Conservation (phyloP, 1,284 basidiomycete genomes). For the Puccinia coronata region DNA sequence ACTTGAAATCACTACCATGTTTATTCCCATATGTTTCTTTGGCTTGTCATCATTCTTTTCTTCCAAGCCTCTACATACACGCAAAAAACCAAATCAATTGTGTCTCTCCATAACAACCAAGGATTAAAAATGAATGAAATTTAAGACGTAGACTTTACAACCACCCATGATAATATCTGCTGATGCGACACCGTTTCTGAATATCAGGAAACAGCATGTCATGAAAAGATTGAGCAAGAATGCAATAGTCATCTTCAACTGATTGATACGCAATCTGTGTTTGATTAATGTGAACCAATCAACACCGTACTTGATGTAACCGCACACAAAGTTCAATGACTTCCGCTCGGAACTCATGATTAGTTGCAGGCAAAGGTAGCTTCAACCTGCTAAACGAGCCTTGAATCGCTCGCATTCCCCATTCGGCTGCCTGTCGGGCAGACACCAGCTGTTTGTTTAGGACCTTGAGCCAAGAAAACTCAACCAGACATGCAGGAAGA, state of each 20-base stretch:
- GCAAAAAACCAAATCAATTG: too few relatives aligned
- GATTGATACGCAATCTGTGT: not conserved
- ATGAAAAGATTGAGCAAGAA: not conserved
- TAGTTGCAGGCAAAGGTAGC: not conserved
- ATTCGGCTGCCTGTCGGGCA: conserved; percentile 4
- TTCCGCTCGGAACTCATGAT: not conserved
- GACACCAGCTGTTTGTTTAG: not conserved
- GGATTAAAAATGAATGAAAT: not conserved
- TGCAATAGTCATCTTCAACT: not conserved
- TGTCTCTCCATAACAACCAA: too few relatives aligned
- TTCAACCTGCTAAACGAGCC: not conserved
- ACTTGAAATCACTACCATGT: too few relatives aligned
- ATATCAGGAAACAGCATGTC: not conserved
- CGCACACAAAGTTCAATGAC: not conserved
- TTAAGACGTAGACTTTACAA: not conserved
- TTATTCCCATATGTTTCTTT: too few relatives aligned
- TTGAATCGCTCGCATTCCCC: conserved; percentile 13
- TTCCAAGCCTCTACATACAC: too few relatives aligned
- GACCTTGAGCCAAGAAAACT: not conserved
- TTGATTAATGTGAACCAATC: not conserved
- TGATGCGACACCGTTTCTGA: not conserved
- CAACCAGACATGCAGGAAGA: not conserved
- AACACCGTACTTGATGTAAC: not conserved
- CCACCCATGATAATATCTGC: not conserved
- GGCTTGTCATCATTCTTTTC: too few relatives aligned